These are phyloP conservation scores for Ulota crispa DNA, from an alignment of 225 moss, liverwort and hornwort species.

Conservation along the genomic window DNA sequence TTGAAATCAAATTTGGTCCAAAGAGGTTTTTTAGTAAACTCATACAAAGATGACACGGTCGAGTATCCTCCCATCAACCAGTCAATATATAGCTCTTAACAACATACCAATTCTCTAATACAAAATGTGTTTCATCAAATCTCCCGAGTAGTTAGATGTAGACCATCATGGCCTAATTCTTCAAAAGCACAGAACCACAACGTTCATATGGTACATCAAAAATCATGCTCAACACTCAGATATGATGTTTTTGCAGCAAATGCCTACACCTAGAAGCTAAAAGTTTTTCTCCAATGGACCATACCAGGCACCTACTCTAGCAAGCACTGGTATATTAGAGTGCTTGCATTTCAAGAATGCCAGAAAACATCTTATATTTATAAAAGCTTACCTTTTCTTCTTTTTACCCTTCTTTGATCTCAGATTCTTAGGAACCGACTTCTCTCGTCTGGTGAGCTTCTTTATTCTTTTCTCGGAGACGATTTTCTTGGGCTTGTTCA, in stretches of 20 bases:
- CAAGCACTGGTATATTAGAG: background rate
- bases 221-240: background rate
- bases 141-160: background rate
- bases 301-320: background rate
- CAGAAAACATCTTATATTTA: background rate
- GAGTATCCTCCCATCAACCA: background rate
- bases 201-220: slow-evolving; percentile 10
- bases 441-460: slow-evolving; percentile 82
- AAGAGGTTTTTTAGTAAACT: background rate
- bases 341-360: background rate
- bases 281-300: background rate
- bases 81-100: background rate
- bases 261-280: background rate
- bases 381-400: slow-evolving; percentile 33
- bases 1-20: background rate
- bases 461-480: slow-evolving; percentile 76
- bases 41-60: background rate
- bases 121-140: background rate
- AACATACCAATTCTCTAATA: background rate
- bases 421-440: slow-evolving; percentile 75
- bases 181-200: slow-evolving; percentile 1
- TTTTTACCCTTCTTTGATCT: slow-evolving; percentile 65
- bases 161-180: background rate
- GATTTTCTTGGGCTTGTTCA: slow-evolving; percentile 78
- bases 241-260: background rate